Base-by-base conservation (phyloP, 139 green algal species). In the Limnomonas spitsbergensis region DNA sequence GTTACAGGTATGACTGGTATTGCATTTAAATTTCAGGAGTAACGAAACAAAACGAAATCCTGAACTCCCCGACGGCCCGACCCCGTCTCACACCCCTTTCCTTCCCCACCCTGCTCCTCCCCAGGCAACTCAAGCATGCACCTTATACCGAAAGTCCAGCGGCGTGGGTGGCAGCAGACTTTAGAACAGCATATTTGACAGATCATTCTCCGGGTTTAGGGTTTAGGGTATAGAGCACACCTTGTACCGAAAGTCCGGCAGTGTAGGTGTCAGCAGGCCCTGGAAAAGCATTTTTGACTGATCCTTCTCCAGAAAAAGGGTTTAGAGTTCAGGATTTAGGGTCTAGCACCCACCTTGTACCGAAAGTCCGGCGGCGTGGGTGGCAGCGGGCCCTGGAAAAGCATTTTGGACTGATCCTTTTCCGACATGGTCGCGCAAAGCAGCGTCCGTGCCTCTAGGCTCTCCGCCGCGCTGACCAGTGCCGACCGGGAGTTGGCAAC, bases 401-500 rank as follows among this genome's bases (percentile, higher is more conserved):
- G 3, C 29, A 81, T 24, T 1, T 39, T 14, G 40, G 32, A 38
- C 35, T 69, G 38, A n/a, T 81, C 66, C 32, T 37, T 1, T 27
- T 80, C 76, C 1, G 1, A 38, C 29, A 80, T n/a, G 37, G 56
- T 7, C n/a, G 7, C 7, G 7, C 40, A 35, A 47, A 78, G 3
- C 35, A 66, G 4, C 36, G 2, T 56, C 35, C 78, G 69, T 29
- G 78, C 78, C 7, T 84, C 79, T 37, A 87, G 76, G 61, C 82
- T 76, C 71, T 87, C 82, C 42, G 53, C 53, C 1, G 79, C 69
- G 0, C 68, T 68, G 40, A 73, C 76, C 61, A 87, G 69, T 7
- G 79, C 47, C 29, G 79, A 75, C 1, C 82, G 75, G 4, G 82
- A 78, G 69, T 87, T 87, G 47, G 71, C 29, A 35, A 79, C 82